Base-by-base conservation (phyloP, 192 early-diverging fungal species). In the Thamnidium elegans region DNA sequence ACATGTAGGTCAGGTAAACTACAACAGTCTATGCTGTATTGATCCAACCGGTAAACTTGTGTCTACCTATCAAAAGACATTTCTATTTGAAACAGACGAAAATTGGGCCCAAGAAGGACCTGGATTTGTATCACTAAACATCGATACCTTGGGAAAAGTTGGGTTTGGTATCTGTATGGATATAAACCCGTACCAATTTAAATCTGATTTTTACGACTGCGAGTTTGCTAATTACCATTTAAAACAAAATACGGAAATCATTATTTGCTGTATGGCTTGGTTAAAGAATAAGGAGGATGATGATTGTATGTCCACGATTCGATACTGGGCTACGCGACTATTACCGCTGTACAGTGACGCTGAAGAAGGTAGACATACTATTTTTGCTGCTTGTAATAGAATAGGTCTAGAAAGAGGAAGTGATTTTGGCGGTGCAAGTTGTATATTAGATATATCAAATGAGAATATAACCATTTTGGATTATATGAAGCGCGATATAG, bases 81-180 rank as follows among this genome's bases (percentile, higher is more conserved):
- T 88, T 69, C 66, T 94, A 36, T 93, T 79, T 65, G 73, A 83
- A 52, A 79, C 76, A 0, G 92, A 94, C 63, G 90, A 90, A 63
- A 69, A 48, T 15, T 94, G 92, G 92, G 92, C 92, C 3, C 63
- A 72, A 20, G 84, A 84, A 69, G 92, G 92, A 3, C 70, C 73
- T 20, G 82, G 72, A 26, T 93, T 93, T 56, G 44, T 58, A 34
- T 74, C 78, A 7, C 66, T 83, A 30, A 63, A 84, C 13, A 66
- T 89, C 0, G 59, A 75, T 19, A 75, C 70, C 26, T 51, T 90
- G 3, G 89, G 89, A 39, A 80, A 82, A 68, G 78, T 91, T 19
- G 90, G 87, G n/a, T 71, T 87, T 50, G 91, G 87, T 3, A 93
- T 93, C 8, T 93, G 91, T 58, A 92, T 93, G 91, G 91, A 93